Percentiles rank a stretch among this genome's conserved stretches.
These are phyloP conservation scores for Penicillium hordei DNA, from an alignment of 2,329 filamentous ascomycete genomes.

Conservation along the genomic window DNA sequence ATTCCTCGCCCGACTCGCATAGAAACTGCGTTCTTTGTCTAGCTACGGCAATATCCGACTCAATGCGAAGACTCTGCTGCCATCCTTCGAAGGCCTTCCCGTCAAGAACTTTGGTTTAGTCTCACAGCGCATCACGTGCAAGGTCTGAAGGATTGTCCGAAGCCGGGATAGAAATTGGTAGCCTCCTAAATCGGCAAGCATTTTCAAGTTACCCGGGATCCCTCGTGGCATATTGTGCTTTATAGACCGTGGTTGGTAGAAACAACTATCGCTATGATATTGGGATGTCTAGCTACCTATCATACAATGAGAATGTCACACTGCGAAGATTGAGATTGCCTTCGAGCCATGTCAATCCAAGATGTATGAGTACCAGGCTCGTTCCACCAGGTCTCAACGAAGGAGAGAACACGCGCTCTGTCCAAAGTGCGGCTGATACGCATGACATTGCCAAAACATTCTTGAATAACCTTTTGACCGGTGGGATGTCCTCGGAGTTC, in stretches of 20 bases:
- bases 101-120: not conserved
- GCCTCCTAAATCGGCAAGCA: not conserved
- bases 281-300: not conserved
- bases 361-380: not conserved
- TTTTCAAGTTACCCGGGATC: not conserved
- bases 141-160: not conserved
- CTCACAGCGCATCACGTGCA: not conserved
- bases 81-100: too few species aligned
- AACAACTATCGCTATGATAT: not conserved
- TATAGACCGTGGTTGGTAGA: not conserved
- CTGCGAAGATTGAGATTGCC: conserved; percentile 1
- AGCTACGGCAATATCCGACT: not conserved
- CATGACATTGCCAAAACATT: conserved; percentile 8
- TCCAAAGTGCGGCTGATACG: conserved; percentile 13
- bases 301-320: conserved; percentile 14
- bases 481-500: conserved; percentile 16
- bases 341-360: conserved; percentile 21
- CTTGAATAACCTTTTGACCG: conserved; percentile 2
- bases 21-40: not conserved
- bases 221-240: not conserved
- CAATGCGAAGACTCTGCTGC: not conserved
- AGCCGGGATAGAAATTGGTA: not conserved
- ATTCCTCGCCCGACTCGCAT: not conserved
- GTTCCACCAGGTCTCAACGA: conserved; percentile 11
- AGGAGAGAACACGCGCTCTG: conserved; percentile 9